Evolutionary conservation across 2,329 filamentous ascomycete genomes (phyloP).

Genomic region (Sporothrix globosa): DNA sequence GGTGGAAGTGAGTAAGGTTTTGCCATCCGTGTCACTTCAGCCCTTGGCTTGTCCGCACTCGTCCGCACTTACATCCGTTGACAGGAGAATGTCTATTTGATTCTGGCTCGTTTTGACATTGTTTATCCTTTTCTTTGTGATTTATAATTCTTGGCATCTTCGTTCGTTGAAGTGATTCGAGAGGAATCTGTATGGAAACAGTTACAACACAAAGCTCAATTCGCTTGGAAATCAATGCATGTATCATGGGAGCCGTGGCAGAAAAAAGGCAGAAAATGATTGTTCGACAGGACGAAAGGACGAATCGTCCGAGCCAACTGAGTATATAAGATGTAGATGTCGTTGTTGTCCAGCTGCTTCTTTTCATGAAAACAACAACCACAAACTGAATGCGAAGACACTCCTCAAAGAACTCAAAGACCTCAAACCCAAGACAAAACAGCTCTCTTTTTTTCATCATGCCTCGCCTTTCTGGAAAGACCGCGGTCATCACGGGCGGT

Average conservation of each 20-base stretch:
- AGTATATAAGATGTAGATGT: neutral
- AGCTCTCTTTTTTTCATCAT: neutral
- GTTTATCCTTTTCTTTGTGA: neutral
- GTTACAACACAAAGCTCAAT: no score
- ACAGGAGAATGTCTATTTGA: neutral
- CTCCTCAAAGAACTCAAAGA: neutral
- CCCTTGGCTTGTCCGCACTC: slow-evolving; percentile 8
- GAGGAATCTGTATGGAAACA: no score
- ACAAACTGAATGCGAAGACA: neutral
- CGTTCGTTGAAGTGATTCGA: no score
- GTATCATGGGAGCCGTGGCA: neutral
- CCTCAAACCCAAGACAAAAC: neutral
- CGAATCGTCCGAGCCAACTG: neutral
- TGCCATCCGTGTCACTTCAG: neutral
- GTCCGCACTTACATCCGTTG: slow-evolving; percentile 9
- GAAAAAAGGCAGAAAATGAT: neutral
- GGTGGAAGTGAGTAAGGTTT: neutral
- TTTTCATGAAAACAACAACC: neutral
- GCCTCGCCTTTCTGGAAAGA: slow-evolving; percentile 43
- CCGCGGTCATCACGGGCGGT: slow-evolving; percentile 67
- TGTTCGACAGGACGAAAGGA: neutral
- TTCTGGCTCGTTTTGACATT: neutral
- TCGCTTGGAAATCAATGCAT: neutral
- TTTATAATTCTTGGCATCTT: neutral
- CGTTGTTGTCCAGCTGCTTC: no score